Evolutionary conservation across 495 filamentous ascomycete genomes (phyloP).

Genomic region (Aspergillus ellipticus): DNA sequence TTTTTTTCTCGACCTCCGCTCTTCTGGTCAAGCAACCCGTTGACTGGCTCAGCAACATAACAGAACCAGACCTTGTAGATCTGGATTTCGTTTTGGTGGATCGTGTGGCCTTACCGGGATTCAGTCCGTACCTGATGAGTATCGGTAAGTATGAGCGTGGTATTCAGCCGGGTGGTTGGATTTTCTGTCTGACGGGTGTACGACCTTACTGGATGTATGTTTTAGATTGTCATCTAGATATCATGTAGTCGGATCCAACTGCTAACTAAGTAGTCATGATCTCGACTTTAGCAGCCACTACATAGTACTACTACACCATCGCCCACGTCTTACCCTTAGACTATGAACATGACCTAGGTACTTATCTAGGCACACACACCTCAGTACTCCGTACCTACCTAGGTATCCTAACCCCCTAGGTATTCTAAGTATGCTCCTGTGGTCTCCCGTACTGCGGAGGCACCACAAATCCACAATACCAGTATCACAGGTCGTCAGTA

Average conservation of each 20-base stretch:
- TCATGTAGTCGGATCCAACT: neutral
- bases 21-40: neutral
- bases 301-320: no score
- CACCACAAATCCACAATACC: neutral
- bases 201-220: conserved; percentile 4
- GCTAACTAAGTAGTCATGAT: neutral
- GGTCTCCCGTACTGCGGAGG: neutral
- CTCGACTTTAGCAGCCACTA: neutral
- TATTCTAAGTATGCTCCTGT: no score
- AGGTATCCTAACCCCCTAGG: no score
- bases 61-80: conserved; percentile 10
- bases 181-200: conserved; percentile 2
- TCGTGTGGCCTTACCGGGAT: conserved; percentile 6
- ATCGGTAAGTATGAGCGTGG: neutral
- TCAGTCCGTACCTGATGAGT: neutral
- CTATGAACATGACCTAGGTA: no score
- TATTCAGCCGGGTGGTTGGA: neutral
- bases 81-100: conserved; percentile 8
- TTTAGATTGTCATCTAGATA: neutral
- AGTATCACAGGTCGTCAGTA: neutral
- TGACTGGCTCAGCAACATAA: conserved; percentile 8
- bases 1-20: conserved; percentile 1
- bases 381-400: no score
- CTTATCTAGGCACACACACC: no score
- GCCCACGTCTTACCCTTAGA: neutral